Base-by-base conservation (phyloP, 1,284 basidiomycete species). In the Ganoderma sinense region DNA sequence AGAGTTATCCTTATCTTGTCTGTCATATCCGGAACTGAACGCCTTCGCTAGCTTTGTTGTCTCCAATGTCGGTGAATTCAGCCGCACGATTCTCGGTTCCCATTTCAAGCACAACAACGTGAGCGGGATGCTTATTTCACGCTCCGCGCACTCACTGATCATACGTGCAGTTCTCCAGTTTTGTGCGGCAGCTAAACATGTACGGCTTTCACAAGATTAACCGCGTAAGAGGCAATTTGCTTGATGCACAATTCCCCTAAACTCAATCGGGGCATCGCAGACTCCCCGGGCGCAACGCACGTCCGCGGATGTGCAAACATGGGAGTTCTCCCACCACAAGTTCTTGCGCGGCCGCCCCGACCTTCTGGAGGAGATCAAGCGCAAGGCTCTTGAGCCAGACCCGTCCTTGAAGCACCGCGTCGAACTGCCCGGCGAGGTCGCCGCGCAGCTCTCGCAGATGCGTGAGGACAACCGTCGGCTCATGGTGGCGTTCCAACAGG, bases 131-230 rank as follows among this genome's bases (percentile, higher is more conserved):
- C 23, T 26, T 51, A 26, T 40, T 39, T 39, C 59, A 23, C 16
- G 39, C n/a, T 16, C 59, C 39, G 26, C 36, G 14, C 23, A 11
- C 39, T 13, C 0, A 61, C 59, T 61, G 39, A 40, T 13, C 59
- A 61, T 61, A 23, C 56, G 16, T 62, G 31, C 75, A 96, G 92
- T 96, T 96, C 80, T 94, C 93, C 33, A 94, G 91, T 76, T 96
- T 96, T 79, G 94, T 96, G 63, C 90, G 94, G 65, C 95, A 96
- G 78, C 86, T 96, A 65, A 96, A 96, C 82, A 96, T 96, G 94
- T 95, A 94, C 74, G 93, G 92, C 64, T 93, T 93, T 80, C 92
- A 94, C 82, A 94, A 94, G 82, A 93, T 93, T 80, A 94, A 94
- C 79, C 86, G 92, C 80, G 91, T 93, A 67, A 75, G 84, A 80